phyloP scores from a whole-genome alignment of 208 protist species.

The Crithidia acanthocephali region DNA sequence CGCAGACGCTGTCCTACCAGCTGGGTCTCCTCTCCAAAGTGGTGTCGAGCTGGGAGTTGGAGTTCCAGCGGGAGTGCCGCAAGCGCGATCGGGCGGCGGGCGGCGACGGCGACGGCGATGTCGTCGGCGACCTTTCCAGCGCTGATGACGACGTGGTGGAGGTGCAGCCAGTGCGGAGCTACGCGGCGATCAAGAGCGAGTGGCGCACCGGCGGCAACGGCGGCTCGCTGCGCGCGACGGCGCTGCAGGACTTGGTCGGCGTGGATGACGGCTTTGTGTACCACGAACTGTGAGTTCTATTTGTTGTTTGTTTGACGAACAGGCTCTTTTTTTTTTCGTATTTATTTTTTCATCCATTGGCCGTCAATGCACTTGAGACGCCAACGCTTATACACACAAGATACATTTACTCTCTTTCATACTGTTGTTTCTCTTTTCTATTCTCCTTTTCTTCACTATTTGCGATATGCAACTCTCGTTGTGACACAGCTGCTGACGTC shows the following conservation, averaged over 20 bases:
- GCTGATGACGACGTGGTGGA: conserved; percentile 48
- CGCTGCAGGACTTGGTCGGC: conserved; percentile 64
- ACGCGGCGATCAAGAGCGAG: conserved; percentile 71
- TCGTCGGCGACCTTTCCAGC: conserved; percentile 17
- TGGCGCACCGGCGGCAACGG: conserved; percentile 21
- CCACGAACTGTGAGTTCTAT: conserved; percentile 65
- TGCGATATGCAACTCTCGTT: background rate
- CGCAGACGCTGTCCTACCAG: conserved; percentile 58
- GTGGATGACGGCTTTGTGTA: conserved; percentile 85
- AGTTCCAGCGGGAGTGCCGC: conserved; percentile 54
- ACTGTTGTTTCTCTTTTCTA: background rate
- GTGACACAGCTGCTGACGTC: background rate
- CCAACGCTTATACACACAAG: too few species aligned
- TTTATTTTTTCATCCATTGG: too few species aligned
- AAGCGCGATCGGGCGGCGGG: conserved; percentile 28
- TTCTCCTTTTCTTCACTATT: background rate
- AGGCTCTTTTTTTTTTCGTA: too few species aligned
- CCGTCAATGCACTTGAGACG: too few species aligned
- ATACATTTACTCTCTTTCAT: too few species aligned
- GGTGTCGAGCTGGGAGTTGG: conserved; percentile 85
- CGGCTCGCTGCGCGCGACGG: background rate
- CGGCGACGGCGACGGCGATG: background rate
- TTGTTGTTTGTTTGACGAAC: background rate
- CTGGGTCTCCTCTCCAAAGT: conserved; percentile 76
- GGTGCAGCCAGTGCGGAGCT: conserved; percentile 30